A percentile compares a stretch with the other conserved stretches of the same genome.
phyloP scores from a whole-genome alignment of 2,329 filamentous ascomycete genomes.

The Alternaria burnsii region DNA sequence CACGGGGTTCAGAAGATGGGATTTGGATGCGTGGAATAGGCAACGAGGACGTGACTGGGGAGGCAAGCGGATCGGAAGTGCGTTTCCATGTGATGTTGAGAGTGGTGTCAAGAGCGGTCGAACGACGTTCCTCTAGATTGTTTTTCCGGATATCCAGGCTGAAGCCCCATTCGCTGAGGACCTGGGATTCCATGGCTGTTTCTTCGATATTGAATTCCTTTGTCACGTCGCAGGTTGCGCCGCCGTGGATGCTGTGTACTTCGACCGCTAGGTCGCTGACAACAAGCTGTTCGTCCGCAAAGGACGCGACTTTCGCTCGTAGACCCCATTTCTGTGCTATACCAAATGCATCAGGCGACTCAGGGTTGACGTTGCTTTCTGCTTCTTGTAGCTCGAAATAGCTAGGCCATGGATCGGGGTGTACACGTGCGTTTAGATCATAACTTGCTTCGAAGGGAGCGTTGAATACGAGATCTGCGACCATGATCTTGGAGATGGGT shows the following conservation, averaged over 20 bases:
- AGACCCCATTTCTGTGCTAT: conserved; percentile 84
- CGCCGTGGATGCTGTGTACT: conserved; percentile 68
- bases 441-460: conserved; percentile 93
- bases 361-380: conserved; percentile 41
- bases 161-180: conserved; percentile 76
- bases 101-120: conserved; percentile 76
- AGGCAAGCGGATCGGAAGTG: conserved; percentile 44
- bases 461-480: conserved; percentile 75
- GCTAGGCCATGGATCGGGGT: conserved; percentile 83
- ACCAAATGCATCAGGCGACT: conserved; percentile 61
- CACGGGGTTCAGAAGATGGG: conserved; percentile 84
- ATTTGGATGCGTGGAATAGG: conserved; percentile 82
- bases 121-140: conserved; percentile 81
- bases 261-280: conserved; percentile 72
- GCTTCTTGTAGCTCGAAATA: conserved; percentile 73
- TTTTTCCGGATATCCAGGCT: conserved; percentile 77
- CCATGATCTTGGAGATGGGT: conserved; percentile 76
- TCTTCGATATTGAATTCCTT: conserved; percentile 40
- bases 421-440: conserved; percentile 80
- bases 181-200: conserved; percentile 67
- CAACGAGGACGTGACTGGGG: conserved; percentile 63
- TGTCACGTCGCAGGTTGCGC: conserved; percentile 63
- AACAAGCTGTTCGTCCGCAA: conserved; percentile 70
- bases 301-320: conserved; percentile 75
- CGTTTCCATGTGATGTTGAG: conserved; percentile 83